Evolutionary conservation across 495 filamentous ascomycete genomes (phyloP).

Genomic region (Penicillium desertorum): DNA sequence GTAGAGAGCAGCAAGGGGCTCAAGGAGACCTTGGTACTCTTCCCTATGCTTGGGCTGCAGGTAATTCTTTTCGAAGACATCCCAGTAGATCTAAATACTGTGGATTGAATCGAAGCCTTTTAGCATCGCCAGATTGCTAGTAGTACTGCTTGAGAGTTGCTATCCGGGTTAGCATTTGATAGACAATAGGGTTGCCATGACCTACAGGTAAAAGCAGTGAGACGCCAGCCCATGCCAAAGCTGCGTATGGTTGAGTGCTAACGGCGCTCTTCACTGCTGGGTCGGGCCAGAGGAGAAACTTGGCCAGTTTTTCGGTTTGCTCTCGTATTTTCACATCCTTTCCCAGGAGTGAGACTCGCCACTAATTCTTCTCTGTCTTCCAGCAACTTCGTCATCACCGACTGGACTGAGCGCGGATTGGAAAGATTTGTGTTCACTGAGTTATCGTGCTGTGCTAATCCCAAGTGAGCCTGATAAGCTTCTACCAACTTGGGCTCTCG

Average conservation of each 20-base stretch:
- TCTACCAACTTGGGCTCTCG: not conserved
- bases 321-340: slow-evolving; percentile 2
- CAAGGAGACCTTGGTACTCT: not conserved
- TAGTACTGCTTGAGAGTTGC: slow-evolving; percentile 4
- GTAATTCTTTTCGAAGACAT: slow-evolving; percentile 4
- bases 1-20: slow-evolving; percentile 20
- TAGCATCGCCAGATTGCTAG: slow-evolving; percentile 4
- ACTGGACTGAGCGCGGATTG: not conserved
- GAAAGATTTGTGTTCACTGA: not conserved
- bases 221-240: not conserved
- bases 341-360: not conserved
- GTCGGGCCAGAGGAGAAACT: not conserved
- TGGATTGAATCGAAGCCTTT: slow-evolving; percentile 6
- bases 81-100: slow-evolving; percentile 3
- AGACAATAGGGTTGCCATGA: not conserved
- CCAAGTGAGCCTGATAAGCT: not conserved
- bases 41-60: not conserved
- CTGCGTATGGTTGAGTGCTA: slow-evolving; percentile 1
- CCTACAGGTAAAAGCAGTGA: not conserved
- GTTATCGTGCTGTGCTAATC: not conserved
- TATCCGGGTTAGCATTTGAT: not conserved
- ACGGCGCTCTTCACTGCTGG: not conserved
- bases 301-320: not conserved
- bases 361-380: not conserved
- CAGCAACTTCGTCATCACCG: not conserved